Base-by-base conservation (phyloP, 495 filamentous ascomycete genomes). In the Daldinia caldariorum region DNA sequence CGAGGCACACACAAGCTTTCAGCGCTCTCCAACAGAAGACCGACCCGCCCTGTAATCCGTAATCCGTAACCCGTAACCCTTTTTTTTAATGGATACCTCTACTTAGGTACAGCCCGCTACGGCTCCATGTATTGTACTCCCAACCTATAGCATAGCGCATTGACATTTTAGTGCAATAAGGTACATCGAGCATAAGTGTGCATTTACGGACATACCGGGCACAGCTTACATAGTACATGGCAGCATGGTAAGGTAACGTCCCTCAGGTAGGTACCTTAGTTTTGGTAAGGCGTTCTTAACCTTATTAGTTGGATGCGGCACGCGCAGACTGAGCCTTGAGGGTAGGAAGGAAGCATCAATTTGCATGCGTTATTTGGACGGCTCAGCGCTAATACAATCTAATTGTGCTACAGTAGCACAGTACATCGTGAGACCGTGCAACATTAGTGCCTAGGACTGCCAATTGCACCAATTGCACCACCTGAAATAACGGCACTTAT, bases 321-420 rank as follows among this genome's bases (percentile, higher is more conserved):
- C 49, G 61, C 32, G 12, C 47, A 58, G 49, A 57, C 47, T 56
- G 57, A 67, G 59, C 58, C 63, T 54, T 55, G 58, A 66, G 34
- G 3, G 35, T 26, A 59, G 20, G 58, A 71, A 59, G 20, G 58
- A 71, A 63, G 63, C 31, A 51, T 54, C 62, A 45, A 41, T 53
- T 66, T 71, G 68, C 58, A 59, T 66, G 68, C 58, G 32, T 66
- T 6, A 20, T 66, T 6, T 56, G 50, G 38, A 64, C 55, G 69
- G 69, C 61, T 58, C 55, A 63, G 69, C 64, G 69, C 69, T 68
- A 72, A 41, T 58, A 61, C 69, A 72, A 65, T 72, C 60, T 72
- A 69, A 69, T 61, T 62, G 70, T 62, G 65, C 53, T 38, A 71
- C 63, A 71, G 59, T 51, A 31, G 31, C 22, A 47, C 45, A 55